Base-by-base conservation (phyloP, 495 filamentous ascomycete genomes). In the Podospora comata region DNA sequence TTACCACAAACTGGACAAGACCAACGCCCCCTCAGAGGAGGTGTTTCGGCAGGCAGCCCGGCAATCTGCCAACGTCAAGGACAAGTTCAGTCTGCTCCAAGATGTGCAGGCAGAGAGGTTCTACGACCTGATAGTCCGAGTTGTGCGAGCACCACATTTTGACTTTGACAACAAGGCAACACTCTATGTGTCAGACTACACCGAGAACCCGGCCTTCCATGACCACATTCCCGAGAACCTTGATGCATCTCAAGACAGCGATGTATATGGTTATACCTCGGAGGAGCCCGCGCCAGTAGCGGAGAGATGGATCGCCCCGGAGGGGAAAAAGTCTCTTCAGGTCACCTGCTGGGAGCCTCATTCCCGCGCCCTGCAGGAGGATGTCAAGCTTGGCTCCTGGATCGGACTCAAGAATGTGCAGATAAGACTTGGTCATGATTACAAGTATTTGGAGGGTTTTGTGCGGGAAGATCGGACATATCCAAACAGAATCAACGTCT, bases 151-250 rank as follows among this genome's bases (percentile, higher is more conserved):
- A 0, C 89, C 86, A 60, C 83, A 79, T 44, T 48, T n/a, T 23
- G 79, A 77, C 60, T 75, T 78, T 34, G 77, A 75, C 30, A 81
- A 82, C 19, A 85, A 76, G 65, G 75, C 85, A 20, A 86, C 89
- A 1, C 57, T 99, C 0, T 93, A 94, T 76, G 75, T 97, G 19
- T 93, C 92, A 0, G 95, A 99, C 76, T 99, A 96, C 77, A 96
- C 94, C 9, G 74, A 83, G 27, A 90, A 96, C 68, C 71, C 77
- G 0, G 66, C 71, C 34, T 85, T 98, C 23, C 86, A 83, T 58
- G 77, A 88, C 39, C 87, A 89, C 62, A 81, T 79, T 23, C 84
- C 82, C 68, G 79, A 81, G 18, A 79, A 44, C 73, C 79, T 63
- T 26, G 2, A 54, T 44, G 30, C 5, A 13, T 4, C 15, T 7